Base-by-base conservation (phyloP, 2,329 filamentous ascomycete genomes). In the Pseudonectria buxi region DNA sequence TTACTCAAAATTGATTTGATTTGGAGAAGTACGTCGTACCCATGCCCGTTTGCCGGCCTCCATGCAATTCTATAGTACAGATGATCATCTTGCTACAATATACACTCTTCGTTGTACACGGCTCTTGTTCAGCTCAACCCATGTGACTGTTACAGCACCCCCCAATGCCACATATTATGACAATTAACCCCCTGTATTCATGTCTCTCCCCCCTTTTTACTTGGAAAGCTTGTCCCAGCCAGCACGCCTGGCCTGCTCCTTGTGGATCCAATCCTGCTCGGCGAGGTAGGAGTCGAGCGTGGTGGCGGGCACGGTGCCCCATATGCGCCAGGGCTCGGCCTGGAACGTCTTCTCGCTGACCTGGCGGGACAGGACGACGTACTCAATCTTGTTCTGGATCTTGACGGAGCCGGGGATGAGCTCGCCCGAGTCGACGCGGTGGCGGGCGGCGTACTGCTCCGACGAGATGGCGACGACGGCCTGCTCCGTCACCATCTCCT, bases 381-480 rank as follows among this genome's bases (percentile, higher is more conserved):
- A 76, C 64, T 87, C 83, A 2, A 69, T 56, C 46, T 80, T 67
- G 32, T 74, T 62, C 49, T 72, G 70, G 44, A 71, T 63, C 50
- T 68, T 68, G 29, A 67, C 65, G 40, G 61, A 67, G 3, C 69
- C 71, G 1, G 64, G 58, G 7, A 75, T 53, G n/a, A 61, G 48
- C 40, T 55, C 45, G 11, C 62, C 67, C 12, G 60, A 62, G 3
- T 36, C 40, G 7, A 40, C 48, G 32, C 65, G 57, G 40, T 63
- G 59, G 46, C 68, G 64, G 7, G 62, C 63, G 25, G 76, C 58
- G 45, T 64, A 65, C 61, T 84, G 80, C 24, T 63, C 65, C 39
- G 72, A 78, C 18, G 62, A 55, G 42, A 84, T 73, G 37, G 65
- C 64, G 30, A 84, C 76, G n/a, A 82, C 70, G 16, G 69, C 76